Evolutionary conservation across 805 yeast species (phyloP).

Genomic region (Wickerhamomyces xylosicus): DNA sequence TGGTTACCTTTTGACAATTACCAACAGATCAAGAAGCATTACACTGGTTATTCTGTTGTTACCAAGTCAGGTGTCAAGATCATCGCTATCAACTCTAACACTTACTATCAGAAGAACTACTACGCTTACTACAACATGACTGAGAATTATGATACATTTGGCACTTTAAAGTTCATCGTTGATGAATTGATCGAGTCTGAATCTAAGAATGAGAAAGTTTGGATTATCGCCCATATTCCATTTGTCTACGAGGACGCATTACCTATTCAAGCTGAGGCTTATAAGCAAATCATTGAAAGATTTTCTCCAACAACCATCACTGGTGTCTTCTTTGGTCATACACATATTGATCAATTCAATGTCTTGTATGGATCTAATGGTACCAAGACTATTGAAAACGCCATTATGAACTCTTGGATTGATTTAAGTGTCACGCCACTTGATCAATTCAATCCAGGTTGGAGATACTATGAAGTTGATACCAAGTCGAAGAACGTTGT

Average conservation of each 20-base stretch:
- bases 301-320: conserved; percentile 63
- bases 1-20: conserved; percentile 25
- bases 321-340: conserved; percentile 61
- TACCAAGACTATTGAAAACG: conserved; percentile 32
- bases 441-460: conserved; percentile 51
- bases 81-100: conserved; percentile 55
- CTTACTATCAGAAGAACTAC: conserved; percentile 55
- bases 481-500: conserved; percentile 46
- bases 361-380: conserved; percentile 41
- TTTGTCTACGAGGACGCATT: conserved; percentile 43
- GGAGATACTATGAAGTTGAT: conserved; percentile 67
- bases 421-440: conserved; percentile 59
- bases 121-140: conserved; percentile 43
- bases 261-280: conserved; percentile 49
- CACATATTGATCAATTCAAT: conserved; percentile 60
- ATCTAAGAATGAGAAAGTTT: conserved; percentile 47
- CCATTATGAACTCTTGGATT: conserved; percentile 51
- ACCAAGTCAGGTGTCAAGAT: conserved; percentile 49
- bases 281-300: conserved; percentile 48
- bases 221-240: conserved; percentile 67
- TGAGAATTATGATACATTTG: conserved; percentile 46
- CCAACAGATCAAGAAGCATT: conserved; percentile 28
- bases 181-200: conserved; percentile 54
- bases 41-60: conserved; percentile 49
- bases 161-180: conserved; percentile 49